A percentile compares a stretch with the other conserved stretches of the same genome.
phyloP scores from a whole-genome alignment of 257 asterid genomes.

The Nicotiana obtusifolia region DNA sequence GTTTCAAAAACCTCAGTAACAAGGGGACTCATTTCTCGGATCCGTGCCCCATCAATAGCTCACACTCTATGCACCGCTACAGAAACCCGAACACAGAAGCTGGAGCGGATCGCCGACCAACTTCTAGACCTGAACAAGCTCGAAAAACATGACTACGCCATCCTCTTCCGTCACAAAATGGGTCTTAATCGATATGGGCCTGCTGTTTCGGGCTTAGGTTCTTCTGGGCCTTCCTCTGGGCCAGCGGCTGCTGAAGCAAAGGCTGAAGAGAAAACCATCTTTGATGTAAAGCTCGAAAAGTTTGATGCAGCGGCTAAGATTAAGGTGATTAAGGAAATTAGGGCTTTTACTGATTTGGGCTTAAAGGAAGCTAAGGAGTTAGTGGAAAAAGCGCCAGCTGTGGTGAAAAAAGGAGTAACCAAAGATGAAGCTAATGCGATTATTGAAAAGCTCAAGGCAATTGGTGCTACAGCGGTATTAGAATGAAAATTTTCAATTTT shows the following conservation, averaged over 20 bases:
- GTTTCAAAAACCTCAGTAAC: slow-evolving; percentile 30
- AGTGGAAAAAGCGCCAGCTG: slow-evolving; percentile 73
- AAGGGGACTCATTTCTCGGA: slow-evolving; percentile 21
- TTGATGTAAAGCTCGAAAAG: slow-evolving; percentile 66
- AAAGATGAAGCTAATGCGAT: slow-evolving; percentile 77
- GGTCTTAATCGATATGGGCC: slow-evolving; percentile 64
- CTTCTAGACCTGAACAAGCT: slow-evolving; percentile 59
- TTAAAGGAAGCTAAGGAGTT: slow-evolving; percentile 84
- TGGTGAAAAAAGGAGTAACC: slow-evolving; percentile 69
- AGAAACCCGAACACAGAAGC: slow-evolving; percentile 45
- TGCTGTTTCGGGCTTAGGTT: slow-evolving; percentile 28
- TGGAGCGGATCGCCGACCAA: slow-evolving; percentile 72
- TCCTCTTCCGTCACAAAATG: slow-evolving; percentile 59
- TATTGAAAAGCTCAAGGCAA: slow-evolving; percentile 62
- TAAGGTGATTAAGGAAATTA: slow-evolving; percentile 82
- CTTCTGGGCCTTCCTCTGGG: slow-evolving; percentile 32
- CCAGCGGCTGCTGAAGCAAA: slow-evolving; percentile 43
- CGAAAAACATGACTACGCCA: slow-evolving; percentile 68
- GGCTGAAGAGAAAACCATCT: slow-evolving; percentile 52
- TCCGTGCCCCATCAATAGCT: background rate
- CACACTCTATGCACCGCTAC: slow-evolving; percentile 43
- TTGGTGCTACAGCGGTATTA: slow-evolving; percentile 71
- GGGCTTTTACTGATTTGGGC: slow-evolving; percentile 72
- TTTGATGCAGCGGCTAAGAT: slow-evolving; percentile 68
- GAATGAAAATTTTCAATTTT: slow-evolving; percentile 30